phyloP scores from a whole-genome alignment of 345 rosid genomes.

The Combretum micranthum region DNA sequence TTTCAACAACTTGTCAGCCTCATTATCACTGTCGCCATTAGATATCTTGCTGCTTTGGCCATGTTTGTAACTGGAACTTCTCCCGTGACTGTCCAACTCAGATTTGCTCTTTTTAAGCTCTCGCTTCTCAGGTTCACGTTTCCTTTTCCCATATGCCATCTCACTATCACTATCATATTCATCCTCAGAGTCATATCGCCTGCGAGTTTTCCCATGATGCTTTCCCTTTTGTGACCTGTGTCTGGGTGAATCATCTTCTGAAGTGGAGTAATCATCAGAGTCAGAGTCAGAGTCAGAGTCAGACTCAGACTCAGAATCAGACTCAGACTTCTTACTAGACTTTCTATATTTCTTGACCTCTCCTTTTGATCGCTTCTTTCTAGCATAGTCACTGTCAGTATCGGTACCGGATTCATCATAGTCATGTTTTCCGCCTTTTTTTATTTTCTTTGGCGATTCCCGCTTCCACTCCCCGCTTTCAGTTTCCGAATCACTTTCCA shows the following conservation, averaged over 20 bases:
- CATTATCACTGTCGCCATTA: neutral
- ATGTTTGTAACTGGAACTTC: neutral
- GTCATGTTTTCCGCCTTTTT: slow-evolving; percentile 28
- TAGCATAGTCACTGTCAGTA: slow-evolving; percentile 13
- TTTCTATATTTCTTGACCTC: slow-evolving; percentile 21
- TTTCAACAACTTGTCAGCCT: slow-evolving; percentile 4
- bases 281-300: neutral
- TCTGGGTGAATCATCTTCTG: slow-evolving; percentile 18
- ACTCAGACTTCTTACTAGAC: slow-evolving; percentile 16
- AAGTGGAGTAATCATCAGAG: slow-evolving; percentile 24
- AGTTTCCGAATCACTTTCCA: slow-evolving; percentile 20
- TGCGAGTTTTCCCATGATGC: slow-evolving; percentile 10
- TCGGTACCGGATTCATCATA: slow-evolving; percentile 42
- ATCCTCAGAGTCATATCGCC: slow-evolving; percentile 35
- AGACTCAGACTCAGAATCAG: too few relatives aligned
- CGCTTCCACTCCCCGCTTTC: slow-evolving; percentile 20
- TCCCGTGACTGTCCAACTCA: slow-evolving; percentile 7
- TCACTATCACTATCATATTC: slow-evolving; percentile 24
- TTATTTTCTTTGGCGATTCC: slow-evolving; percentile 25
- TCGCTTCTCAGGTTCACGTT: neutral
- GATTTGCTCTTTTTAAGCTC: slow-evolving; percentile 3
- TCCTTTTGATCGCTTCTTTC: slow-evolving; percentile 12
- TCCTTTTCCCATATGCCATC: slow-evolving; percentile 16
- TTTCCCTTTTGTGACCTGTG: slow-evolving; percentile 13
- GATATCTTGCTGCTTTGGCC: too few relatives aligned